A percentile compares a stretch with the other conserved stretches of the same genome.
phyloP scores from a whole-genome alignment of 2,329 filamentous ascomycete genomes.

The Colletotrichum gigasporum region DNA sequence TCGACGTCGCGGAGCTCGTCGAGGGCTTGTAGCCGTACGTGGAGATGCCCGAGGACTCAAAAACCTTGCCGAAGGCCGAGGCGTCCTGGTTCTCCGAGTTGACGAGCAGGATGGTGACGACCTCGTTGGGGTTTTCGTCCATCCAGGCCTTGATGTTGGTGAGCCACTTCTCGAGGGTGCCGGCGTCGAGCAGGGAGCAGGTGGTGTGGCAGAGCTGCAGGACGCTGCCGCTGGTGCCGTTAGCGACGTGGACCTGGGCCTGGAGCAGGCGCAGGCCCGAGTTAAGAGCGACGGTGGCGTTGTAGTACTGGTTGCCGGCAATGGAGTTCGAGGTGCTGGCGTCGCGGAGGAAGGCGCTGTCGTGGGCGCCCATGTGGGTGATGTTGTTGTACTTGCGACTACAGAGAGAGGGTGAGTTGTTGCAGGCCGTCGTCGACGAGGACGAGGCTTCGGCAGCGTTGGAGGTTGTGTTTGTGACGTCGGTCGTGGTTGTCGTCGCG shows the following conservation, averaged over 20 bases:
- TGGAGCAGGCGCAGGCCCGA: conserved; percentile 78
- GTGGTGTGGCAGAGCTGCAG: conserved; percentile 77
- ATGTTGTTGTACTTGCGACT: conserved; percentile 76
- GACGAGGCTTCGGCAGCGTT: conserved; percentile 32
- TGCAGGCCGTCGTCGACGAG: conserved; percentile 67
- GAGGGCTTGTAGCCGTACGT: conserved; percentile 68
- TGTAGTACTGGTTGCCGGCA: conserved; percentile 78
- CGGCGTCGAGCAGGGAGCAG: conserved; percentile 75
- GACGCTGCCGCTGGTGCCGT: conserved; percentile 46
- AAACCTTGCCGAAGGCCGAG: conserved; percentile 63
- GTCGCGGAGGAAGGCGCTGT: conserved; percentile 77
- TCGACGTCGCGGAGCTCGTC: conserved; percentile 48
- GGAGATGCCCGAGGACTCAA: conserved; percentile 67
- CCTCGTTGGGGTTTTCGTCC: conserved; percentile 75
- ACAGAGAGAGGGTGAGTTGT: conserved; percentile 83
- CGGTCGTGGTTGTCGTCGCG: conserved; percentile 34
- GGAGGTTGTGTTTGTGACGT: conserved; percentile 21
- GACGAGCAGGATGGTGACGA: conserved; percentile 78
- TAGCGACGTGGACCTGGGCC: conserved; percentile 73
- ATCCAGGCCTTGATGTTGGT: conserved; percentile 73
- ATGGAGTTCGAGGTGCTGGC: conserved; percentile 67
- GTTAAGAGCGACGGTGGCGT: conserved; percentile 75
- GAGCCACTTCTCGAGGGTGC: conserved; percentile 72
- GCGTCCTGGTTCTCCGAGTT: conserved; percentile 71
- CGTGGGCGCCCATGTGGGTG: conserved; percentile 81